Evolutionary conservation across 768 basidiomycete species (phyloP).

Genomic region (Stropharia rugosoannulata): DNA sequence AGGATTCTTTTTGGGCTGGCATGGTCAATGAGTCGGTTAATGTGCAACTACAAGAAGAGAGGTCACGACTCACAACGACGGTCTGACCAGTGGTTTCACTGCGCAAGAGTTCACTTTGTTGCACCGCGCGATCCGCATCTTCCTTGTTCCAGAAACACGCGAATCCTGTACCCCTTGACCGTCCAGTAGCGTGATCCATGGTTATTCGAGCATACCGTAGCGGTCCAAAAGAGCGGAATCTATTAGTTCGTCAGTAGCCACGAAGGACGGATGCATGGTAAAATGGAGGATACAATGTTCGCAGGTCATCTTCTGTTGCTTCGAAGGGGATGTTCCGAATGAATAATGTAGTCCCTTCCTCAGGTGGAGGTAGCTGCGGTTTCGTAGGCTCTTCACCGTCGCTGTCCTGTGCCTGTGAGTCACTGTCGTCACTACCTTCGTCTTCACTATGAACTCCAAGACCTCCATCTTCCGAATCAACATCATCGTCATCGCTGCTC

Average conservation of each 20-base stretch:
- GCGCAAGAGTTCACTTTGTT: slow-evolving; percentile 74
- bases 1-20: slow-evolving; percentile 73
- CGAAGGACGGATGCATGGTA: background rate
- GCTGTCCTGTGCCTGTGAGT: slow-evolving; percentile 30
- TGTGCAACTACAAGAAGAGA: background rate
- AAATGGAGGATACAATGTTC: slow-evolving; percentile 61
- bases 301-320: slow-evolving; percentile 91
- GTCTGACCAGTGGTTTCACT: slow-evolving; percentile 55
- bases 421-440: slow-evolving; percentile 39
- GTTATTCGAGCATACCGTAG: slow-evolving; percentile 93
- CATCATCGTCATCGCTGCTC: slow-evolving; percentile 25
- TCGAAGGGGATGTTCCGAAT: slow-evolving; percentile 91
- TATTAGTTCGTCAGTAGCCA: slow-evolving; percentile 25
- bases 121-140: slow-evolving; percentile 83
- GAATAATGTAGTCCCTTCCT: slow-evolving; percentile 90
- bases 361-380: slow-evolving; percentile 77
- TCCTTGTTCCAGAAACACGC: slow-evolving; percentile 95
- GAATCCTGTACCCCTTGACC: slow-evolving; percentile 94
- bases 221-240: slow-evolving; percentile 90
- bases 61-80: slow-evolving; percentile 23
- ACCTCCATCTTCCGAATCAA: slow-evolving; percentile 39
- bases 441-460: slow-evolving; percentile 44
- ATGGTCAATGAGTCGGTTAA: background rate
- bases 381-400: slow-evolving; percentile 48
- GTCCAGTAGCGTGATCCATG: slow-evolving; percentile 76